Evolutionary conservation across 1,139 yeast species (phyloP), one percentile per base, ranked within the genome.

Genomic region (Saccharomyces pastorianus): DNA sequence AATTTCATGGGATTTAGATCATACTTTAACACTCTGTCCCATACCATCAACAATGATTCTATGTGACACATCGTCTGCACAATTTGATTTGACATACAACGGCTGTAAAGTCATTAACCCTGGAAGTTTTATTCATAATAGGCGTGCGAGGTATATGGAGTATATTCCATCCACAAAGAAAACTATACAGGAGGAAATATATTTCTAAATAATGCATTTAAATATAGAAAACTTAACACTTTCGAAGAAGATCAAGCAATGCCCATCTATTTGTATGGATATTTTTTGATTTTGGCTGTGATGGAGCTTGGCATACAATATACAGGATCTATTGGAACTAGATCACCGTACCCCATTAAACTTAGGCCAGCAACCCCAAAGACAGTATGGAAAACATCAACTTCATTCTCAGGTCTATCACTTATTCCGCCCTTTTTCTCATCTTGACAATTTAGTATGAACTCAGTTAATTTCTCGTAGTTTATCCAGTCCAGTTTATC

Each of bases 341-440:
- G 73, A 46, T 71, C 73, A 48, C 79, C 81, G 56, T 72, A 79
- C 6, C 86, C 85, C 69, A 91, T 76, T 55, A 93, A 68, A 63
- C 95, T 84, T 53, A 95, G 75, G 0, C 96, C 99, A 0, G 96
- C 84, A 29, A 93, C 74, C 0, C 96, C 96, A 72, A 93, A 93
- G 46, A 87, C 77, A 0, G 99, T 93, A 66, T 93, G 99, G 67
- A 82, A 93, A 0, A 95, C 93, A 67, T 93, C 99, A 0, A 86
- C 90, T 70, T 86, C 90, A 66, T 93, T 91, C 48, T 85, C 96
- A 9, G 88, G 88, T 42, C 99, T 75, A 70, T 93, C 99, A 57
- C 96, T 85, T 49, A 93, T 84, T 0, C 99, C 99, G 17, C 99
- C 99, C 8, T 74, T 75, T 9, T 78, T 81, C 1, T 71, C 71